Conservation (phyloP, 208 protist species). For the Acanthamoeba healyi region DNA sequence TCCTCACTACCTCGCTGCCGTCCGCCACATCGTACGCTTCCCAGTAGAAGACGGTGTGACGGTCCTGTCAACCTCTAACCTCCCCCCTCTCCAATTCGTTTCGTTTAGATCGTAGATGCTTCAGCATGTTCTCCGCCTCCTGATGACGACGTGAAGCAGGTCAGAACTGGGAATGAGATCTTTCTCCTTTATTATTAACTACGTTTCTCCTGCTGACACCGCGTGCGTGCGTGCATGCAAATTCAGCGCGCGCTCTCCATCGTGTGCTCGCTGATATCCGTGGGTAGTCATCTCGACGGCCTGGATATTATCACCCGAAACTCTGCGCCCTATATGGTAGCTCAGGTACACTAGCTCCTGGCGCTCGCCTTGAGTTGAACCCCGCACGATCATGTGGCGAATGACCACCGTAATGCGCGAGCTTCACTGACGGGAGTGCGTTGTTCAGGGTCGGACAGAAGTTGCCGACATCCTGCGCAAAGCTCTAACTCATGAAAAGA, state of each 20-base stretch:
- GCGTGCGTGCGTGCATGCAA: not conserved
- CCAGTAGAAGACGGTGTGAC: no score
- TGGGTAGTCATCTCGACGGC: not conserved
- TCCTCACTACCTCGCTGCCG: no score
- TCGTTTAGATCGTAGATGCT: not conserved
- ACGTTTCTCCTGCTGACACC: not conserved
- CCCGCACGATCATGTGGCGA: not conserved
- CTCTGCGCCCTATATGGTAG: not conserved
- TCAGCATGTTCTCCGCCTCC: not conserved
- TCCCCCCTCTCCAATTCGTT: not conserved
- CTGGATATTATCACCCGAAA: not conserved
- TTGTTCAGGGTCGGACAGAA: not conserved
- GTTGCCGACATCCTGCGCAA: constrained; percentile 2
- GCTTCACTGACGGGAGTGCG: no score
- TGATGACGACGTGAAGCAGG: not conserved
- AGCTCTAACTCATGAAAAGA: not conserved
- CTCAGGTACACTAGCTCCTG: not conserved
- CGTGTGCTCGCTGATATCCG: constrained; percentile 27
- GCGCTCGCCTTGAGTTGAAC: not conserved
- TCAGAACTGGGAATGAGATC: not conserved
- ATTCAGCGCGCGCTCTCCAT: constrained; percentile 21
- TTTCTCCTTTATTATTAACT: not conserved
- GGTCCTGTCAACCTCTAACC: not conserved
- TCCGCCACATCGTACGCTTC: no score
- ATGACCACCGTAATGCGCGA: no score